These are phyloP conservation scores for Teratosphaeria viscida DNA, from an alignment of 2,329 filamentous ascomycete genomes.

Conservation along the genomic window DNA sequence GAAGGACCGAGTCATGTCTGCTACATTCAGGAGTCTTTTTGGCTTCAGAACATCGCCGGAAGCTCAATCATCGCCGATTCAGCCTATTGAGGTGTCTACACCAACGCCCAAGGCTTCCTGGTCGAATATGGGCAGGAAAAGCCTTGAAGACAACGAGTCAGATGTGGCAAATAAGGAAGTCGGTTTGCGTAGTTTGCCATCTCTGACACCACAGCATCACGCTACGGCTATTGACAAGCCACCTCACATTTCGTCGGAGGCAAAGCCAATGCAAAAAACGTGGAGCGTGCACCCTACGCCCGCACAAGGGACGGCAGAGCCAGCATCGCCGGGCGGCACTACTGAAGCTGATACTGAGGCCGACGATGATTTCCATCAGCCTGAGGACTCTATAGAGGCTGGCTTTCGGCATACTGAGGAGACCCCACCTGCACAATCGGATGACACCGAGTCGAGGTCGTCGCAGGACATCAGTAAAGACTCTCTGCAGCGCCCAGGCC, in stretches of 20 bases:
- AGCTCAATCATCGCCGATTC: background rate
- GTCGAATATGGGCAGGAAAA: background rate
- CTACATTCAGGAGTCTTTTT: constrained; percentile 22
- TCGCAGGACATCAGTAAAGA: background rate
- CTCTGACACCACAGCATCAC: background rate
- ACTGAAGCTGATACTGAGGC: background rate
- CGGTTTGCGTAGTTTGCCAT: background rate
- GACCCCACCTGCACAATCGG: background rate
- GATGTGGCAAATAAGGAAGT: background rate
- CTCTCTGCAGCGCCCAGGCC: background rate
- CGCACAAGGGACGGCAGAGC: background rate
- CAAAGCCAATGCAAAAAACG: background rate
- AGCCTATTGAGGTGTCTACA: background rate
- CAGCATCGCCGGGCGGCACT: background rate
- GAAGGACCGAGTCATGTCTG: constrained; percentile 19
- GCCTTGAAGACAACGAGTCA: background rate
- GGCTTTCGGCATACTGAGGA: background rate
- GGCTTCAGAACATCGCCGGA: constrained; percentile 18
- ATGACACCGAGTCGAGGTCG: background rate
- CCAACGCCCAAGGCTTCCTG: background rate
- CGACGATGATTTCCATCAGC: background rate
- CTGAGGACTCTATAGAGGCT: background rate
- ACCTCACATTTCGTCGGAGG: background rate
- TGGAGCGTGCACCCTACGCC: background rate
- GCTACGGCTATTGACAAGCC: background rate